A percentile compares a stretch with the other conserved stretches of the same genome.
phyloP scores from a whole-genome alignment of 495 filamentous ascomycete genomes.

The Penicillium macrosclerotiorum region DNA sequence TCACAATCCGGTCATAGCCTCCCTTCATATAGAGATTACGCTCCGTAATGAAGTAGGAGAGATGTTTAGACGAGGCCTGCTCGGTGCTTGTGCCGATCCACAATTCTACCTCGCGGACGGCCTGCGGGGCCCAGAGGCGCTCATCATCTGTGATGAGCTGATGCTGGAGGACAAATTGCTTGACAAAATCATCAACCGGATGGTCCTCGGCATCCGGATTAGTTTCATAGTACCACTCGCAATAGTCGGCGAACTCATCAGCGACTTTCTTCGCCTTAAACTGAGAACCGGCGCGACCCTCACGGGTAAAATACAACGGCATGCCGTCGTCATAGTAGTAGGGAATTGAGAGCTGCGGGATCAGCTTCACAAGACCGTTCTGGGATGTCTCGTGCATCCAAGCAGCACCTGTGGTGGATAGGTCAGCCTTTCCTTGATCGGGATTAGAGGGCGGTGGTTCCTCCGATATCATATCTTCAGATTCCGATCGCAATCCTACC shows the following conservation, averaged over 20 bases:
- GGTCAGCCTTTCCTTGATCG: slow-evolving; percentile 1
- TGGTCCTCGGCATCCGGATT: slow-evolving; percentile 23
- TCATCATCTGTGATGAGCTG: slow-evolving; percentile 25
- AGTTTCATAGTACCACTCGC: slow-evolving; percentile 25
- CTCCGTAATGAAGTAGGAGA: slow-evolving; percentile 25
- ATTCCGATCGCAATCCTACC: slow-evolving; percentile 12
- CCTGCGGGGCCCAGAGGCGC: slow-evolving; percentile 24
- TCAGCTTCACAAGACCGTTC: slow-evolving; percentile 24
- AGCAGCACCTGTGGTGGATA: slow-evolving; percentile 16
- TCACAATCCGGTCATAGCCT: slow-evolving; percentile 25
- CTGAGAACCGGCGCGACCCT: slow-evolving; percentile 23
- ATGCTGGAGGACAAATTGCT: slow-evolving; percentile 20
- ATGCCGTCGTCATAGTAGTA: slow-evolving; percentile 26
- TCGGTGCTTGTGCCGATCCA: slow-evolving; percentile 22
- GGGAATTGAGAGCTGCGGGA: slow-evolving; percentile 16
- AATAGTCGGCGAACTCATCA: slow-evolving; percentile 26
- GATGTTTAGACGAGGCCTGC: slow-evolving; percentile 23
- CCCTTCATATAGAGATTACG: slow-evolving; percentile 28
- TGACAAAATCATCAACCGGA: slow-evolving; percentile 20
- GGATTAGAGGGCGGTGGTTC: neutral
- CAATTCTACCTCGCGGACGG: slow-evolving; percentile 22
- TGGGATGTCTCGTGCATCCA: slow-evolving; percentile 31
- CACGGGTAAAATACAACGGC: slow-evolving; percentile 20
- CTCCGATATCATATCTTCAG: slow-evolving; percentile 1
- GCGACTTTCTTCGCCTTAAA: slow-evolving; percentile 29